These are phyloP conservation scores for Umbelopsis sp. DNA, from an alignment of 192 early-diverging fungal genomes.

Conservation along the genomic window DNA sequence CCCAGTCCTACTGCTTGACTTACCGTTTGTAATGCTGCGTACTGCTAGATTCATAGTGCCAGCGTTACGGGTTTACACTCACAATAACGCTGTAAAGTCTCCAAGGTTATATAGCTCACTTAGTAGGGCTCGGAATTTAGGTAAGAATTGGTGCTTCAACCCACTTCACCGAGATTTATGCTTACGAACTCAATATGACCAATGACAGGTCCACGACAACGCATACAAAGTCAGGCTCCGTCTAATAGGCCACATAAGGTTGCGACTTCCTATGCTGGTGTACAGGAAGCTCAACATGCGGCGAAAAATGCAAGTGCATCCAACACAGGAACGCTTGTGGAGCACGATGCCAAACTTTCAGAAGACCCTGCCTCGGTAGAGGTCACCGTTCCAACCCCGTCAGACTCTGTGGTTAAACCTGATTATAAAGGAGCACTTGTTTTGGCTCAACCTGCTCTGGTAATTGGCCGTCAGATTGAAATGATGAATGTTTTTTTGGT, in stretches of 20 bases:
- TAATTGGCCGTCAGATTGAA: slow-evolving; percentile 78
- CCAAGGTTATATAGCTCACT: not conserved
- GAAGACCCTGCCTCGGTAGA: slow-evolving; percentile 19
- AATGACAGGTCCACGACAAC: slow-evolving; percentile 9
- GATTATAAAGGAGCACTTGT: slow-evolving; percentile 37
- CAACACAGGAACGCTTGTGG: not conserved
- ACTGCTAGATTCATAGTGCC: slow-evolving; percentile 10
- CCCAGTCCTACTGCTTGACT: not conserved
- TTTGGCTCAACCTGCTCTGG: slow-evolving; percentile 59
- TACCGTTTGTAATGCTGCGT: not conserved
- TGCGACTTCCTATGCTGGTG: not conserved
- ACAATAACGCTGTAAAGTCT: not conserved
- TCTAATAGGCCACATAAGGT: not conserved
- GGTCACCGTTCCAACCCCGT: slow-evolving; percentile 26
- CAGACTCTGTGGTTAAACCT: slow-evolving; percentile 23
- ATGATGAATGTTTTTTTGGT: slow-evolving; percentile 79
- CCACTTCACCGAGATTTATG: too few relatives aligned
- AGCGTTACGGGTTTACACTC: not conserved
- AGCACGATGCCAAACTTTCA: slow-evolving; percentile 8
- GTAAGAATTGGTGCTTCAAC: not conserved
- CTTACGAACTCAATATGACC: not conserved
- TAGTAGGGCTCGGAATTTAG: not conserved
- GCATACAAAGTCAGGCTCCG: not conserved
- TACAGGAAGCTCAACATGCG: not conserved
- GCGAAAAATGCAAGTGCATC: not conserved